Conservation (phyloP, 352 stramenopile genomes). For the Phytophthora colocasiae region DNA sequence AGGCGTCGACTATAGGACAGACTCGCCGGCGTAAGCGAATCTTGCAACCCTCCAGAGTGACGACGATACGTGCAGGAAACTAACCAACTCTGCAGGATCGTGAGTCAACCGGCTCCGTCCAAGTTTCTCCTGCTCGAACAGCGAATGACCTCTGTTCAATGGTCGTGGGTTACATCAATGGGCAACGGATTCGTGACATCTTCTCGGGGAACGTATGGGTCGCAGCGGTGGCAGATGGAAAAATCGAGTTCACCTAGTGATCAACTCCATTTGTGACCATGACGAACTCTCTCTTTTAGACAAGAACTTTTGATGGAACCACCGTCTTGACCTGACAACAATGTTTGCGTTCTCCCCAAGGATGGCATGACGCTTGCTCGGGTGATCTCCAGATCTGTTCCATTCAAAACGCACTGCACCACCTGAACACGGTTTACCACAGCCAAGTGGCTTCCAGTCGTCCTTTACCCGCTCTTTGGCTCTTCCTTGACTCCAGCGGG, state of each 20-base stretch:
- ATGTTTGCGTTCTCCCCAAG: neutral
- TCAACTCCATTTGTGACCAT: neutral
- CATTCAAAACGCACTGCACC: neutral
- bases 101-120: slow-evolving; percentile 8
- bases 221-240: slow-evolving; percentile 6
- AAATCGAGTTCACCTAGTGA: slow-evolving; percentile 5
- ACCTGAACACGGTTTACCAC: slow-evolving; percentile 12
- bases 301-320: neutral
- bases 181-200: neutral
- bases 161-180: slow-evolving; percentile 6
- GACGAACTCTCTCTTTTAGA: too few relatives aligned
- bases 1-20: neutral
- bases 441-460: neutral
- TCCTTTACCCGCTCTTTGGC: slow-evolving; percentile 11
- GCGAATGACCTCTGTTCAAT: slow-evolving; percentile 5
- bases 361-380: slow-evolving; percentile 3
- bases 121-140: slow-evolving; percentile 8
- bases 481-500: slow-evolving; percentile 8
- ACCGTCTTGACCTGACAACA: neutral
- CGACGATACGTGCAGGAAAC: slow-evolving; percentile 9
- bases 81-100: slow-evolving; percentile 2
- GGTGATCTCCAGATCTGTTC: slow-evolving; percentile 18
- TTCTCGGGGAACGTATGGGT: slow-evolving; percentile 24
- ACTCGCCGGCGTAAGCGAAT: slow-evolving; percentile 5
- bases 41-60: slow-evolving; percentile 12